phyloP scores from a whole-genome alignment of 108 stramenopile species.

The Fragilaria radians region DNA sequence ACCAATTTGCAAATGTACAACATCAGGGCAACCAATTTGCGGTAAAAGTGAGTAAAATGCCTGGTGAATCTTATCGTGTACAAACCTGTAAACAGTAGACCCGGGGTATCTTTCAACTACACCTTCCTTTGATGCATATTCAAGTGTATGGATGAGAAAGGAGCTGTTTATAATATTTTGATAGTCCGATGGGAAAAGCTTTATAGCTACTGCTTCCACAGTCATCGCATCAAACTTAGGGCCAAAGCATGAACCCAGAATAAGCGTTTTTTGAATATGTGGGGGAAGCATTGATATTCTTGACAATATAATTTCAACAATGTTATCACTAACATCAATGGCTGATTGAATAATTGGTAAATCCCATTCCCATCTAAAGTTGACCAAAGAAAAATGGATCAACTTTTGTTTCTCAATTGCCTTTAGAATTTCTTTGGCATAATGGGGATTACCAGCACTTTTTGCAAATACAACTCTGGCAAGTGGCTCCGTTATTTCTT shows the following conservation, averaged over 20 bases:
- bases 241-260: background rate
- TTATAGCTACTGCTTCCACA: background rate
- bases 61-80: constrained; percentile 32
- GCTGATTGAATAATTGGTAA: background rate
- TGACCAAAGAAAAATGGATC: constrained; percentile 2
- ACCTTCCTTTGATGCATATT: background rate
- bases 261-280: background rate
- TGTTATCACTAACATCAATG: background rate
- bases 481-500: background rate
- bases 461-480: background rate
- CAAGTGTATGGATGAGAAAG: background rate
- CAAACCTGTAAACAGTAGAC: constrained; percentile 19
- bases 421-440: background rate
- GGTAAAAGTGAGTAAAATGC: constrained; percentile 29
- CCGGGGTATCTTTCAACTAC: background rate
- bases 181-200: constrained; percentile 15
- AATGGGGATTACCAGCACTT: background rate
- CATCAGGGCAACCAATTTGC: background rate
- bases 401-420: background rate
- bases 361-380: constrained; percentile 3
- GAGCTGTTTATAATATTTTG: background rate
- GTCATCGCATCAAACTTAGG: constrained; percentile 2
- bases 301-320: background rate
- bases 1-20: constrained; percentile 23
- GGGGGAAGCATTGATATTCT: background rate